Conservation (phyloP, 1,284 basidiomycete species). For the Pyrrhoderma noxium region DNA sequence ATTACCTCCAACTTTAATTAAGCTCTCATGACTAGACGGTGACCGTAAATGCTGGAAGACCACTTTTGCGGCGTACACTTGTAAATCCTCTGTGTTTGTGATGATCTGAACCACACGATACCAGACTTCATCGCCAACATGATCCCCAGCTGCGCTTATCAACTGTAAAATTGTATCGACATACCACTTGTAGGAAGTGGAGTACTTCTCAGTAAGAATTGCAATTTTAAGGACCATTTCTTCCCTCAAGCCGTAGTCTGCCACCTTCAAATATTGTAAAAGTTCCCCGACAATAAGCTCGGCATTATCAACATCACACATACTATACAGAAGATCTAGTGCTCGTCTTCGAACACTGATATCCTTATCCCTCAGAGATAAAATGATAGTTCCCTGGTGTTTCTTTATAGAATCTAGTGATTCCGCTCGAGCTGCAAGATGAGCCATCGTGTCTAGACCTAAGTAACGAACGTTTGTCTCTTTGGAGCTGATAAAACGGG, state of each 20-base stretch:
- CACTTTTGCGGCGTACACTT: constrained; percentile 92
- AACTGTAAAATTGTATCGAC: constrained; percentile 94
- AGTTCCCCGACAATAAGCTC: constrained; percentile 94
- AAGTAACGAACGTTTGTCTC: constrained; percentile 99
- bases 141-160: constrained; percentile 94
- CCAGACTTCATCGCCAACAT: constrained; percentile 99
- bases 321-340: constrained; percentile 94
- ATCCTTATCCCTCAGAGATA: constrained; percentile 92
- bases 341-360: constrained; percentile 94
- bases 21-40: constrained; percentile 90
- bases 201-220: constrained; percentile 96
- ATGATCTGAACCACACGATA: constrained; percentile 98
- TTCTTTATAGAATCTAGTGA: constrained; percentile 89
- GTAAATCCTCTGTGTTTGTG: constrained; percentile 95
- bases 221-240: constrained; percentile 99
- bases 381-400: constrained; percentile 93
- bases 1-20: constrained; percentile 92
- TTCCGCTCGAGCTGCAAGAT: constrained; percentile 89
- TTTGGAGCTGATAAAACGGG: constrained; percentile 93
- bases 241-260: constrained; percentile 93
- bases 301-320: constrained; percentile 96
- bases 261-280: constrained; percentile 85
- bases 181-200: constrained; percentile 92
- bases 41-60: constrained; percentile 86
- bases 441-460: constrained; percentile 96